Conservation (phyloP, 208 protist species). For the Trypanosoma theileri region DNA sequence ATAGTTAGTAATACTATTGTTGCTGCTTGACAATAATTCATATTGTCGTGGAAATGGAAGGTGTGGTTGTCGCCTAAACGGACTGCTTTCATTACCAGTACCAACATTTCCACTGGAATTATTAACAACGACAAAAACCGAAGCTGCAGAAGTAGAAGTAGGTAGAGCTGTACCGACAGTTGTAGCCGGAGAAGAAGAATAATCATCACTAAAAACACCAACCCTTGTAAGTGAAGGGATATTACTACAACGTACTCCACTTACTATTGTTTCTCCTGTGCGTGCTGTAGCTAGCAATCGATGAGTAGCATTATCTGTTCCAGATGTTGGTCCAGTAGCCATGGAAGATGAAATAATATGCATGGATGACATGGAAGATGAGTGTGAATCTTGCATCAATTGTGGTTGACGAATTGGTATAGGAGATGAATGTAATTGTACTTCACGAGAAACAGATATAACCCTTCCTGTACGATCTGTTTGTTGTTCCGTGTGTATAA, state of each 20-base stretch:
- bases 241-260: background rate
- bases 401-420: slow-evolving; percentile 18
- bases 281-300: background rate
- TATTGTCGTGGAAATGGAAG: background rate
- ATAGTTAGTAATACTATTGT: background rate
- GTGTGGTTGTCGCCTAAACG: background rate
- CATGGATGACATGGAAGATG: slow-evolving; percentile 11
- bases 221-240: background rate
- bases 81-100: background rate
- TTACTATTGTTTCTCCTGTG: background rate
- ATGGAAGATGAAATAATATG: slow-evolving; percentile 4
- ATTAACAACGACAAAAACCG: background rate
- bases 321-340: slow-evolving; percentile 2
- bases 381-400: slow-evolving; percentile 5
- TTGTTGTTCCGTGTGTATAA: no score
- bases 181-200: background rate
- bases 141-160: background rate
- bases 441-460: background rate
- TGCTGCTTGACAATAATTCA: slow-evolving; percentile 3
- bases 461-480: no score
- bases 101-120: background rate
- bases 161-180: background rate
- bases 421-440: slow-evolving; percentile 6
- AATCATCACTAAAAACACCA: background rate
- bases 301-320: slow-evolving; percentile 4